Base-by-base conservation (phyloP, 2,329 filamentous ascomycete genomes). In the Scytalidium lignicola region DNA sequence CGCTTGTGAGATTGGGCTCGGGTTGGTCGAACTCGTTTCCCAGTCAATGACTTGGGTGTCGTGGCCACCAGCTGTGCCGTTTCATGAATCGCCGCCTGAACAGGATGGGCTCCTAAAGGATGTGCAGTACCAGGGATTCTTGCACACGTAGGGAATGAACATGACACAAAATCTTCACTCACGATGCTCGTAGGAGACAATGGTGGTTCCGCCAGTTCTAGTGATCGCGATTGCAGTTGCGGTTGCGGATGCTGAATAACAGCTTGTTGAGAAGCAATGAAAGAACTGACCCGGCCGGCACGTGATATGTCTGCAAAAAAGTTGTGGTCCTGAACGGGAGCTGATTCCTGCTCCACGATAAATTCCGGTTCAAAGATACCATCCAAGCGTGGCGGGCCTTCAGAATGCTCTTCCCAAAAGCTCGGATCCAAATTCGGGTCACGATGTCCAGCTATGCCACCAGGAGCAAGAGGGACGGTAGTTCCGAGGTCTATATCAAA, bases 401-500 rank as follows among this genome's bases (percentile, higher is more conserved):
- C 67, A 6, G 57, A 53, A 19, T 55, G 54, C 3, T 64, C 65
- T 43, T 76, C 72, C 77, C 75, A 82, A 44, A 78, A 76, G 2
- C 68, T 73, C 1, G 80, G 80, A 49, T 80, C 75, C 46, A 80
- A 60, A 28, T 64, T 70, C 7, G 78, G 71, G 62, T 83, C 72
- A 59, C 82, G 70, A 61, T 79, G 73, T 18, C 82, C 85, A 20
- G 76, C 76, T 50, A 84, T 76, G n/a, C 86, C 90, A 37, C 91
- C 90, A 3, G 90, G 89, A 0, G 78, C 66, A 44, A 96, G 86
- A 13, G 86, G 80, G 17, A 80, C 74, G 21, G 88, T 82, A 3
- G 82, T 74, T 13, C 75, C 78, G 12, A 81, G 72, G 41, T 80
- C 77, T 1, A 75, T 71, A 55, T 85, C 76, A 29, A 84, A 84